These are phyloP conservation scores for Populus tremula DNA, from an alignment of 345 rosid species.

Conservation along the genomic window DNA sequence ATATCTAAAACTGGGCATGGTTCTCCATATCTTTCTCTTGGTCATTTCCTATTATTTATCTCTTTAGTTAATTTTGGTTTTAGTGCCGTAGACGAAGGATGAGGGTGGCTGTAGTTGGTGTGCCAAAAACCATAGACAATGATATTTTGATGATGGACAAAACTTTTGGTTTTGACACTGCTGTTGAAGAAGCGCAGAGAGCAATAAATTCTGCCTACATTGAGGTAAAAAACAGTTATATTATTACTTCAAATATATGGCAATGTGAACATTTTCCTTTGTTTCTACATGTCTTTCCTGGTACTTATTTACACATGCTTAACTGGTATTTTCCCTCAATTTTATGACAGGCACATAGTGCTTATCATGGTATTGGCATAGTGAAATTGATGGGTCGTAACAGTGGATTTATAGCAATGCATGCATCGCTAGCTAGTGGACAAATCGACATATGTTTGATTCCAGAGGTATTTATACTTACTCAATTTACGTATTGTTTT, in stretches of 20 bases:
- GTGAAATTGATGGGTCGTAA: slow-evolving; percentile 99
- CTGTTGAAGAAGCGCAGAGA: slow-evolving; percentile 97
- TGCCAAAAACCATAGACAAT: slow-evolving; percentile 96
- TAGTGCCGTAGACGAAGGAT: slow-evolving; percentile 77
- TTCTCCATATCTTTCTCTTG: neutral
- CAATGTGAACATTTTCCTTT: neutral
- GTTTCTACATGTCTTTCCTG: slow-evolving; percentile 14
- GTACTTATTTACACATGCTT: neutral
- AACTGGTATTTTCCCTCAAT: slow-evolving; percentile 3
- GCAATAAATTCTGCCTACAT: slow-evolving; percentile 98
- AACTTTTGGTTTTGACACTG: slow-evolving; percentile 97
- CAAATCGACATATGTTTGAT: slow-evolving; percentile 96
- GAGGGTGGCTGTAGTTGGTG: slow-evolving; percentile 91
- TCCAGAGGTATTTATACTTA: slow-evolving; percentile 69
- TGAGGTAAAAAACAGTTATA: slow-evolving; percentile 53
- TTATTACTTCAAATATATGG: neutral
- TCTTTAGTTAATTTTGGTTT: slow-evolving; percentile 12
- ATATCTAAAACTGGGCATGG: neutral
- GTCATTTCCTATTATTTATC: neutral
- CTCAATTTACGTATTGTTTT: neutral
- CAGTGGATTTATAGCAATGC: slow-evolving; percentile 99
- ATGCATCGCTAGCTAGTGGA: slow-evolving; percentile 94
- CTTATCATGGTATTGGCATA: slow-evolving; percentile 90
- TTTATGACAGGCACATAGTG: slow-evolving; percentile 76
- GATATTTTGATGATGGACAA: slow-evolving; percentile 95